phyloP scores from a whole-genome alignment of 2,329 filamentous ascomycete species.

The Ophiocordyceps camponoti-leonardi region DNA sequence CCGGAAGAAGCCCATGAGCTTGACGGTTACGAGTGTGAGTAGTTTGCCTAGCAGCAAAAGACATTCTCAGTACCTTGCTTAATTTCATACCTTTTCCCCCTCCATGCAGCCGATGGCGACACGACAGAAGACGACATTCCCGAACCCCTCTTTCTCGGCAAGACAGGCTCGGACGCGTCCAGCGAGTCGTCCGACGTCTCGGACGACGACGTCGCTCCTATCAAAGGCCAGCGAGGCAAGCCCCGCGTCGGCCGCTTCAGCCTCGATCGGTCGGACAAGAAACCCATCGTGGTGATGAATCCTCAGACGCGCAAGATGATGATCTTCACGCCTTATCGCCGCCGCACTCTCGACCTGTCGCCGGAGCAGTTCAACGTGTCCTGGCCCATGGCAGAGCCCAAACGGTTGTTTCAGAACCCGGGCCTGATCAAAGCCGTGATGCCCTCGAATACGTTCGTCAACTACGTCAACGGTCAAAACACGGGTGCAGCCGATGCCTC shows the following conservation, averaged over 20 bases:
- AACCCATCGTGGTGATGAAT: constrained; percentile 41
- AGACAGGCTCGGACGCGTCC: constrained; percentile 20
- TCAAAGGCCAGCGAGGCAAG: constrained; percentile 29
- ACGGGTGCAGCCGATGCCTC: constrained; percentile 61
- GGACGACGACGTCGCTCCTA: constrained; percentile 27
- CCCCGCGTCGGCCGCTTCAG: constrained; percentile 38
- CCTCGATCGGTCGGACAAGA: constrained; percentile 33
- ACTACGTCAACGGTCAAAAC: constrained; percentile 44
- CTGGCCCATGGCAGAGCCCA: constrained; percentile 23
- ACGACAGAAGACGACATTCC: constrained; percentile 44
- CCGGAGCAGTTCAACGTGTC: constrained; percentile 36
- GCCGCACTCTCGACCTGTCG: constrained; percentile 31
- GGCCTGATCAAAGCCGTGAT: constrained; percentile 58
- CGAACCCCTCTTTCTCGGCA: constrained; percentile 29
- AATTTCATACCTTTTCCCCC: constrained; percentile 18
- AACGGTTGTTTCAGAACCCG: constrained; percentile 47
- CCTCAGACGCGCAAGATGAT: constrained; percentile 42
- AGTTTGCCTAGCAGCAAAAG: not conserved
- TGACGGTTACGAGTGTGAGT: constrained; percentile 45
- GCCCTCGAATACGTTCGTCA: constrained; percentile 34
- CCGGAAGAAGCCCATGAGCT: constrained; percentile 23
- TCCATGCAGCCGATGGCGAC: constrained; percentile 35
- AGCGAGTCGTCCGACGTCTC: constrained; percentile 29
- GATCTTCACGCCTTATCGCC: constrained; percentile 40
- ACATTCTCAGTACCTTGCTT: not conserved